Base-by-base conservation (phyloP, 106 monocot genomes). In the Dioscorea alata region DNA sequence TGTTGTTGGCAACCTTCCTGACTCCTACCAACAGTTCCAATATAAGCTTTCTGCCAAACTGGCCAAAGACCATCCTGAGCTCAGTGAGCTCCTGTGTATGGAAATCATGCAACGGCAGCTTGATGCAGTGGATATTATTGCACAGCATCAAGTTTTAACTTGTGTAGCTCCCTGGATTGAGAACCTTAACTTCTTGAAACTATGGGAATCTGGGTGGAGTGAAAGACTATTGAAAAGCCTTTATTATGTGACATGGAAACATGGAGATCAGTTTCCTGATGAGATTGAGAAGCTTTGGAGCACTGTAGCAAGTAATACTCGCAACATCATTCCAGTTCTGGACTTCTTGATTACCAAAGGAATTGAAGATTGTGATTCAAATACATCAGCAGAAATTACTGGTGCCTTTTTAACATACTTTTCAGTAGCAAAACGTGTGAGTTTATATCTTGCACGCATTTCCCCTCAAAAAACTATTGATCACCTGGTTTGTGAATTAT, bases 101-200 rank as follows among this genome's bases (percentile, higher is more conserved):
- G 99, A 99, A 76, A 90, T 99, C 61, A 93, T 99, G 99, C 93
- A 93, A 62, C 90, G 93, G 12, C 99, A 88, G 67, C 93, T 99
- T 33, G 99, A 99, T 78, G 89, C 99, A 13, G 99, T 99, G 12
- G 93, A 99, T 71, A 92, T 99, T 56, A 99, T 99, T 67, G 99
- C 99, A 23, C 99, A 99, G 34, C 99, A 99, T 77, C 92, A 99
- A 65, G 99, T 99, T 15, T 71, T 99, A 15, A 99, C 99, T 7
- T 99, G 99, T 71, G 87, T 99, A 81, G 99, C 93, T 68, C 99
- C 99, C 28, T 99, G 99, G 99, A 90, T 99, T 24, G 90, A 93
- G 56, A 99, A 99, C 69, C 87, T 99, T 8, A 99, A 93, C 63
- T 93, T 99, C 65, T 48, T 73, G 57, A 93, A 85, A 61, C 73